These are phyloP conservation scores for Pythium periplocum DNA, from an alignment of 352 stramenopile species.

Conservation along the genomic window DNA sequence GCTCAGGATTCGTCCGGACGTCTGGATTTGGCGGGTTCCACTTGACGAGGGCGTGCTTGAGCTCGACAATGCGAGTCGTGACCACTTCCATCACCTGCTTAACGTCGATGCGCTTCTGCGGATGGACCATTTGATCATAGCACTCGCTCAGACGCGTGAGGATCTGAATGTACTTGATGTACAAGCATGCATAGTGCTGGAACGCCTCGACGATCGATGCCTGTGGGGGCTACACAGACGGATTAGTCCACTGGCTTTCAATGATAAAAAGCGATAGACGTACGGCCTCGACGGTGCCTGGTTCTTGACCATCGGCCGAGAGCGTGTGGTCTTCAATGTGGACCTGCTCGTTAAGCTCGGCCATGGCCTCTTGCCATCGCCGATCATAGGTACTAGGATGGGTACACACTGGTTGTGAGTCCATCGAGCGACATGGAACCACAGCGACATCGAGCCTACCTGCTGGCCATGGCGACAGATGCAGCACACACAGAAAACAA, in stretches of 20 bases:
- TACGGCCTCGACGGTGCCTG: constrained; percentile 22
- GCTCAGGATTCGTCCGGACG: constrained; percentile 65
- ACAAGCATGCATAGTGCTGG: constrained; percentile 93
- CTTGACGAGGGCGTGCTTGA: constrained; percentile 91
- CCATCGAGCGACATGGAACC: too few relatives aligned
- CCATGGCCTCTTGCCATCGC: constrained; percentile 90
- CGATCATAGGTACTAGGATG: constrained; percentile 75
- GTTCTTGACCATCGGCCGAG: constrained; percentile 28
- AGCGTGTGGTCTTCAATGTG: constrained; percentile 86
- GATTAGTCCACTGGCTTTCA: too few relatives aligned
- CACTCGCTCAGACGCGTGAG: constrained; percentile 85
- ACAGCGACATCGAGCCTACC: too few relatives aligned
- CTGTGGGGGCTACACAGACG: constrained; percentile 28
- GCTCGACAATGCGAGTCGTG: constrained; percentile 81
- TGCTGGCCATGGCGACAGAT: too few relatives aligned
- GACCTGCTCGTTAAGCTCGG: constrained; percentile 90
- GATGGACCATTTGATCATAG: constrained; percentile 93
- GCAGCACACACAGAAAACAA: too few relatives aligned
- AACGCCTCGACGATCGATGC: constrained; percentile 88
- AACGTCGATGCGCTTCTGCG: constrained; percentile 93
- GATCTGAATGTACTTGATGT: constrained; percentile 95
- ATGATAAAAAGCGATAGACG: too few relatives aligned
- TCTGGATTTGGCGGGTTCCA: constrained; percentile 93
- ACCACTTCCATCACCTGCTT: constrained; percentile 91
- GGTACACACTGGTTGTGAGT: too few relatives aligned